Base-by-base conservation (phyloP, 169 alveolate genomes). In the Eimeria sp. region DNA sequence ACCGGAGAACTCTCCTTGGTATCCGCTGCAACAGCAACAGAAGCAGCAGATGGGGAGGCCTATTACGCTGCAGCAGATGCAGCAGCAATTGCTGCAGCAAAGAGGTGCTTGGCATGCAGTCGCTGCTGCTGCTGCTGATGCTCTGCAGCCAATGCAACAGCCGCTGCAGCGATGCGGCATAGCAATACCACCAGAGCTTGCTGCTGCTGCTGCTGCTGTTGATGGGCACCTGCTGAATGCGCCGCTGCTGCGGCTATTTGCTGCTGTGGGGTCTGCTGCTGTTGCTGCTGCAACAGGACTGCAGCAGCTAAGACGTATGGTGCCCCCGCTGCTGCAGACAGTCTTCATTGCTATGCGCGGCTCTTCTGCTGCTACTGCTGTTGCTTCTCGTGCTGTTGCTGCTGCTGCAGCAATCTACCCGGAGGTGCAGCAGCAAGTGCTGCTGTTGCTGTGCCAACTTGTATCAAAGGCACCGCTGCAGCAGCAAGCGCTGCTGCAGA, bases 1-100 rank as follows among this genome's bases (percentile, higher is more conserved):
- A 72, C 65, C 16, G 89, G 43, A 30, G 9, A 80, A 45, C 65
- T 80, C 89, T n/a, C 89, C 89, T 34, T 80, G 89, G 89, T 63
- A 49, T 47, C 89, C 89, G 89, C 70, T 80, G 89, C 89, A 80
- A 72, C 89, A 80, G 89, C 89, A 80, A 72, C 89, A 80, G 89
- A 34, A 22, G 89, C 89, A 80, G 89, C 89, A 80, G 43, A 20
- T 34, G 87, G 89, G 89, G 16, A 7, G 72, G 16, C 72, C 70
- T 4, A 61, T 80, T 14, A 13, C 89, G 2, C 27, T 22, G 70
- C 89, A 80, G 89, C 89, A 51, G 11, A 51, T 80, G 89, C 89
- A 80, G 89, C 89, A 72, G 40, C 51, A 49, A 47, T 40, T 80
- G 89, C 89, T 80, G 65, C 89, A 80, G 70, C 89, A 80, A 47